phyloP scores from a whole-genome alignment of 805 yeast species.

The Ogataea henricii region DNA sequence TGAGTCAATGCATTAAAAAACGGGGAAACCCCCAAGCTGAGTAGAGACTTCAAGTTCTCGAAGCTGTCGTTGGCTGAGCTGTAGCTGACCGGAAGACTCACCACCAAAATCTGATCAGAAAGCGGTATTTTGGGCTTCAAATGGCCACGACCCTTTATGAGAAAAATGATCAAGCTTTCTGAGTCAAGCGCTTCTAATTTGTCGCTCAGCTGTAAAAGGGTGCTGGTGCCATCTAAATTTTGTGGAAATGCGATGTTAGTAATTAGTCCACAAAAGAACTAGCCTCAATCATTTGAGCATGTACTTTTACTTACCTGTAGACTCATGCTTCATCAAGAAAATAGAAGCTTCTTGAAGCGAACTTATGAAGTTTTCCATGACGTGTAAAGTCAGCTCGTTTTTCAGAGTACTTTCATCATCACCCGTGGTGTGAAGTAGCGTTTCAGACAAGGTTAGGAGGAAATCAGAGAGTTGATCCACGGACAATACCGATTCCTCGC shows the following conservation, averaged over 20 bases:
- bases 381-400: too few relatives aligned
- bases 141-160: slow-evolving; percentile 19
- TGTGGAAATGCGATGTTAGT: neutral
- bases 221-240: neutral
- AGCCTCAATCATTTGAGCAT: neutral
- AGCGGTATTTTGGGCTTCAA: slow-evolving; percentile 5
- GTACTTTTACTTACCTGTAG: neutral
- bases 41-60: slow-evolving; percentile 57
- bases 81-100: slow-evolving; percentile 10
- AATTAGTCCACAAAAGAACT: neutral
- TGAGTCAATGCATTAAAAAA: slow-evolving; percentile 57
- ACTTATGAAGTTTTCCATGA: neutral
- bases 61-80: slow-evolving; percentile 15
- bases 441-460: neutral
- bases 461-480: neutral
- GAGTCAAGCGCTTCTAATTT: slow-evolving; percentile 1
- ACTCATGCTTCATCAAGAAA: neutral
- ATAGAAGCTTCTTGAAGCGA: neutral
- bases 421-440: neutral
- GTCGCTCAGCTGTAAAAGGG: neutral
- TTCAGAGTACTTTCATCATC: neutral
- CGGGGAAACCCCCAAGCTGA: slow-evolving; percentile 67
- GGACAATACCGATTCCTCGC: neutral
- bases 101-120: slow-evolving; percentile 10
- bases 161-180: slow-evolving; percentile 1